These are phyloP conservation scores for Stygiomarasmius scandens DNA, from an alignment of 1,284 basidiomycete genomes.

Conservation along the genomic window DNA sequence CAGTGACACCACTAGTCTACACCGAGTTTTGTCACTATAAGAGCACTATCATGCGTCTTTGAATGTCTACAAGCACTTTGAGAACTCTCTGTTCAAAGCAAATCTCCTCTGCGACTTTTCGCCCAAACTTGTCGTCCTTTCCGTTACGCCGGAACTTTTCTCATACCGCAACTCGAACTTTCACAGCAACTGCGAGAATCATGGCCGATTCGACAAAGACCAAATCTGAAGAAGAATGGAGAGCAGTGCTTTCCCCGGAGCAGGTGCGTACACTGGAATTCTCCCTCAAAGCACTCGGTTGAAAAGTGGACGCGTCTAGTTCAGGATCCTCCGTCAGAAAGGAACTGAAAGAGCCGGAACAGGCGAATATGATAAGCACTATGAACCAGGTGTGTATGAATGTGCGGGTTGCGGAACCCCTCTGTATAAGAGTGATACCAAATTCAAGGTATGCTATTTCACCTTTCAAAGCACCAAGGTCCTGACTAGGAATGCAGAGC, in stretches of 20 bases:
- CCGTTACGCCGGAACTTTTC: neutral
- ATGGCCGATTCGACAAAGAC: constrained; percentile 20
- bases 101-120: neutral
- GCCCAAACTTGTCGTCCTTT: neutral
- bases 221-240: constrained; percentile 87
- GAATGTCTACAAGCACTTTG: neutral
- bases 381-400: constrained; percentile 68
- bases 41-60: neutral
- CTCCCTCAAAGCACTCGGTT: neutral
- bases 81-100: neutral
- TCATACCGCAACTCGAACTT: neutral
- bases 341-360: constrained; percentile 84
- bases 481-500: constrained; percentile 44
- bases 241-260: constrained; percentile 77
- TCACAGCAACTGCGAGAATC: constrained; percentile 17
- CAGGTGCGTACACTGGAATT: constrained; percentile 59
- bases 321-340: constrained; percentile 84
- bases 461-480: neutral
- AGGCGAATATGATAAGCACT: constrained; percentile 77
- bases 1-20: too few species aligned
- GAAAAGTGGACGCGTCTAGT: constrained; percentile 47
- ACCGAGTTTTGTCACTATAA: too few species aligned
- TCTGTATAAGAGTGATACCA: constrained; percentile 86
- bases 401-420: constrained; percentile 74
- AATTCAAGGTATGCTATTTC: constrained; percentile 67